phyloP scores from a whole-genome alignment of 2,329 filamentous ascomycete genomes.

The Biscogniauxia mediterranea region DNA sequence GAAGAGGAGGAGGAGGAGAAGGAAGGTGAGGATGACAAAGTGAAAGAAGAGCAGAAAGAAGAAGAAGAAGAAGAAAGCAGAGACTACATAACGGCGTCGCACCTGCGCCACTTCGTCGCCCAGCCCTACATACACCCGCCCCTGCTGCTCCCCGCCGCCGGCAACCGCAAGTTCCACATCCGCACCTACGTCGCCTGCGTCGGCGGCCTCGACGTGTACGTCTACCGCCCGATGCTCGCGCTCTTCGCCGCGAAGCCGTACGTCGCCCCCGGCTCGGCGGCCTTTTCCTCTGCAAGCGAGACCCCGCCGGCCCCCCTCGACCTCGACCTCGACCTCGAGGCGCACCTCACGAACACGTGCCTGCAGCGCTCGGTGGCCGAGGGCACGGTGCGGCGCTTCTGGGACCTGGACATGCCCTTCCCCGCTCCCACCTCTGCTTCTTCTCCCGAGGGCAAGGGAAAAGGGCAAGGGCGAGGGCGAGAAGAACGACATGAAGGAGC shows the following conservation, averaged over 20 bases:
- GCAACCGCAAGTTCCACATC: constrained; percentile 87
- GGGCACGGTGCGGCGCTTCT: constrained; percentile 73
- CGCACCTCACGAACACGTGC: constrained; percentile 94
- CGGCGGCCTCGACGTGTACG: constrained; percentile 76
- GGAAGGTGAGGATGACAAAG: neutral
- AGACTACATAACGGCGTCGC: constrained; percentile 74
- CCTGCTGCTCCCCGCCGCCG: constrained; percentile 63
- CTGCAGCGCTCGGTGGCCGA: constrained; percentile 66
- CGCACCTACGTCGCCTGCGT: constrained; percentile 84
- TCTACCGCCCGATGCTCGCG: constrained; percentile 89
- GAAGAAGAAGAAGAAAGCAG: constrained; percentile 34
- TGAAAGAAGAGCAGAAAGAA: constrained; percentile 1
- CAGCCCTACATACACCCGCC: constrained; percentile 94
- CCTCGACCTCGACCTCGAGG: constrained; percentile 64
- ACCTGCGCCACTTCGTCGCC: constrained; percentile 92
- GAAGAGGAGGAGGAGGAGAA: neutral
- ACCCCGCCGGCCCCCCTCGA: constrained; percentile 36
- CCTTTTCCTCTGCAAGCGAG: constrained; percentile 13
- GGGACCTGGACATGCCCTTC: constrained; percentile 51
- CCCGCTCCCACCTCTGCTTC: constrained; percentile 1
- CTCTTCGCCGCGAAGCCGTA: constrained; percentile 83
- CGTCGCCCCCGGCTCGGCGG: constrained; percentile 53
- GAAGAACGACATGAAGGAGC: constrained; percentile 48
- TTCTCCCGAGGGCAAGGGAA: too few relatives aligned
- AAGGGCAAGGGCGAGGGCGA: too few relatives aligned